Conservation (phyloP, 169 alveolate species). For the Eimeria maxima region DNA sequence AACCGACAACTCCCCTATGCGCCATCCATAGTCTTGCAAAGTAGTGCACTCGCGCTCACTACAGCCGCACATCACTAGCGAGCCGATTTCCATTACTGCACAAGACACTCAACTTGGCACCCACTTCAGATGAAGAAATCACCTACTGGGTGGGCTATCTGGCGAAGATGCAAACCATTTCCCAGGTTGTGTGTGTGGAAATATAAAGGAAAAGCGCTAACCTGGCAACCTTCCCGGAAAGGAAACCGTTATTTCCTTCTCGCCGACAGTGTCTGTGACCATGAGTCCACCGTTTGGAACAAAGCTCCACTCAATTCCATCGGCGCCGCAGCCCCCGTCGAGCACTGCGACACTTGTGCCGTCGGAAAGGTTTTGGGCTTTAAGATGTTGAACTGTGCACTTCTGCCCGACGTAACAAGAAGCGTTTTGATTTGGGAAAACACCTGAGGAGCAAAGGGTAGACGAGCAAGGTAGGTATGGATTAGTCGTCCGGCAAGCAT, state of each 20-base stretch:
- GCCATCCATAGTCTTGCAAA: conserved; percentile 70
- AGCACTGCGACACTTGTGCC: conserved; percentile 43
- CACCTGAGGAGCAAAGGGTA: conserved; percentile 40
- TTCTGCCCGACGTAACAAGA: conserved; percentile 25
- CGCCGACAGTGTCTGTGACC: neutral
- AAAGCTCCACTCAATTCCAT: conserved; percentile 40
- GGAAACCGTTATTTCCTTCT: neutral
- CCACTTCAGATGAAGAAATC: neutral
- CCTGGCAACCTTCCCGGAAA: conserved; percentile 59
- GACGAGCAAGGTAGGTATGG: neutral
- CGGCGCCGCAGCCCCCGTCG: conserved; percentile 55
- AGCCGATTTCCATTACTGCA: conserved; percentile 22
- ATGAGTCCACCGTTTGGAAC: conserved; percentile 60
- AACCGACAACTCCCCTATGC: conserved; percentile 16
- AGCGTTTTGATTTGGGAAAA: conserved; percentile 67
- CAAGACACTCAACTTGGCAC: neutral
- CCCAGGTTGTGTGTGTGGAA: neutral
- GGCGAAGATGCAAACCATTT: neutral
- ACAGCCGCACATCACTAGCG: conserved; percentile 70
- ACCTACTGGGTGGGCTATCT: neutral
- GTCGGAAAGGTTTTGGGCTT: conserved; percentile 2
- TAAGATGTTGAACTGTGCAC: neutral
- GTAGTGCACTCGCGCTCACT: conserved; percentile 34
- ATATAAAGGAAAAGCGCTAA: neutral
- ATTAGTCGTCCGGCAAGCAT: neutral